Conservation (phyloP, 2,329 filamentous ascomycete genomes). For the Fusarium metavorans region DNA sequence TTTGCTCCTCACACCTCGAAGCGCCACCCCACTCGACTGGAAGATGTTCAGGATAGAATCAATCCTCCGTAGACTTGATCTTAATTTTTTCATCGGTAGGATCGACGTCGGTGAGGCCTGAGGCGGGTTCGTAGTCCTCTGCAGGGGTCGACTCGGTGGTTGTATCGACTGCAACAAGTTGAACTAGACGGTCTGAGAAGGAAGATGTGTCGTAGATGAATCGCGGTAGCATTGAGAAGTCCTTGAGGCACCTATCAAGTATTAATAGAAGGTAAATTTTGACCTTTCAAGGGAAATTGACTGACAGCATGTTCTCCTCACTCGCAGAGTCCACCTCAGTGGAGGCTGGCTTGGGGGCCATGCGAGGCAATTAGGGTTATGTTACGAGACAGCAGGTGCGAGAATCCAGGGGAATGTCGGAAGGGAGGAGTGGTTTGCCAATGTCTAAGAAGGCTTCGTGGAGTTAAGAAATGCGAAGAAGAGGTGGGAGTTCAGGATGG, state of each 20-base stretch:
- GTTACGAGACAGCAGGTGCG: too few relatives aligned
- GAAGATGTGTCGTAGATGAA: slow-evolving; percentile 18
- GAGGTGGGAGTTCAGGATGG: too few relatives aligned
- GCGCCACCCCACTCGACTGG: background rate
- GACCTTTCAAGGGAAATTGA: background rate
- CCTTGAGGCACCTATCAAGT: background rate
- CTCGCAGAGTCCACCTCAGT: background rate
- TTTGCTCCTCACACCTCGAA: background rate
- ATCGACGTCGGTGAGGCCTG: background rate
- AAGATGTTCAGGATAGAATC: background rate
- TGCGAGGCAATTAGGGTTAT: too few relatives aligned
- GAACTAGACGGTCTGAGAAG: slow-evolving; percentile 12
- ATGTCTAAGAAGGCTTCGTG: too few relatives aligned
- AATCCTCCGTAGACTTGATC: background rate
- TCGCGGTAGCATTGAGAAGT: background rate
- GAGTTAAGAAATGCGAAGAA: too few relatives aligned
- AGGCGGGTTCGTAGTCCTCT: background rate
- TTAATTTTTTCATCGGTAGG: background rate
- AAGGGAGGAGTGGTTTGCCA: too few relatives aligned
- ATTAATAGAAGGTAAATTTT: background rate
- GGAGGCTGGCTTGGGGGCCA: too few relatives aligned
- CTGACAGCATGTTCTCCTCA: background rate
- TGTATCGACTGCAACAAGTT: background rate
- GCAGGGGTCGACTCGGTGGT: background rate
- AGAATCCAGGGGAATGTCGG: too few relatives aligned